These are phyloP conservation scores for Malus hybrid DNA, from an alignment of 331 rosid species.

Conservation along the genomic window DNA sequence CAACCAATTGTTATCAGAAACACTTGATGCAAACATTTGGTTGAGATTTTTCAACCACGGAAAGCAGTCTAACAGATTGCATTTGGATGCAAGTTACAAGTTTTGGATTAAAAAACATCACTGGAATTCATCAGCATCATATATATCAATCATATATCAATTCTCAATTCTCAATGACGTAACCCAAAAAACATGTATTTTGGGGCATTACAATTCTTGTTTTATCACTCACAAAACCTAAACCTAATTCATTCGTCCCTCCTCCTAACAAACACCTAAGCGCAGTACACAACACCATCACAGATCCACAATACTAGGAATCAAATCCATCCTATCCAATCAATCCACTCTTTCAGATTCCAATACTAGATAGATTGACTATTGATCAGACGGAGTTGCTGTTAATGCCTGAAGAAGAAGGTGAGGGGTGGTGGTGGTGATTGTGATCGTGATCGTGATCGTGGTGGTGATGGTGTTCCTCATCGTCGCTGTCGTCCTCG, in stretches of 20 bases:
- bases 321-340: too few relatives aligned
- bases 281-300: background rate
- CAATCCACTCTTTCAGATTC: too few relatives aligned
- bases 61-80: background rate
- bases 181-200: background rate
- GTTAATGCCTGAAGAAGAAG: background rate
- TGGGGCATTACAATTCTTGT: background rate
- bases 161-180: background rate
- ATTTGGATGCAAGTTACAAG: background rate
- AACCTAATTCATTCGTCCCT: background rate
- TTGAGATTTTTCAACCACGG: background rate
- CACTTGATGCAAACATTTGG: too few relatives aligned
- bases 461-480: conserved; percentile 15
- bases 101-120: background rate
- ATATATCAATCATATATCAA: background rate
- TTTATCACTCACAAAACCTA: background rate
- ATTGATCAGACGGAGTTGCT: background rate
- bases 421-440: background rate
- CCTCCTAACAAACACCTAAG: background rate
- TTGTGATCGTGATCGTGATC: background rate
- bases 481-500: conserved; percentile 78
- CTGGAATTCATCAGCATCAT: background rate
- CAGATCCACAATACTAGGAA: background rate
- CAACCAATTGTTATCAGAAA: background rate
- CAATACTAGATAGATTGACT: too few relatives aligned